Evolutionary conservation across 495 filamentous ascomycete species (phyloP).

Genomic region (Durotheca rogersii): DNA sequence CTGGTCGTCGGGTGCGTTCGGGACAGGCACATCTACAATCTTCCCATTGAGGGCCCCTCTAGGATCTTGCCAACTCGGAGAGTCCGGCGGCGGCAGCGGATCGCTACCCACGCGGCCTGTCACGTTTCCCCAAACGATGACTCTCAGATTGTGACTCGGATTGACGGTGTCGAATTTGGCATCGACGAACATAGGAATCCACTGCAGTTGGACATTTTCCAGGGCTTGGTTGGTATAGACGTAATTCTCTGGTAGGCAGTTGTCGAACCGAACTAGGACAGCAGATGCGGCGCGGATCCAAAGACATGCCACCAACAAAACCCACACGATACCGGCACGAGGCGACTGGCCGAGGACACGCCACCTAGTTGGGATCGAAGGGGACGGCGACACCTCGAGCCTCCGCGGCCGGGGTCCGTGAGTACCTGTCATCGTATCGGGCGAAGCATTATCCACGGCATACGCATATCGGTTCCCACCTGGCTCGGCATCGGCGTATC

Average conservation of each 20-base stretch:
- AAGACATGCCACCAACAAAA: conserved; percentile 30
- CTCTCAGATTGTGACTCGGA: conserved; percentile 64
- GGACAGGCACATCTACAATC: conserved; percentile 62
- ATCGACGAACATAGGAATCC: conserved; percentile 68
- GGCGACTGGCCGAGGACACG: conserved; percentile 1
- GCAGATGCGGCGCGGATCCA: conserved; percentile 46
- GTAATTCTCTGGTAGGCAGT: conserved; percentile 70
- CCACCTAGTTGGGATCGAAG: conserved; percentile 2
- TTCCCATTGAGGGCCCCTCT: conserved; percentile 66
- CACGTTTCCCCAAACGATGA: conserved; percentile 91
- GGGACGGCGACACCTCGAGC: conserved; percentile 6
- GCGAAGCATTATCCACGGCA: conserved; percentile 9
- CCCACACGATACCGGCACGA: conserved; percentile 3
- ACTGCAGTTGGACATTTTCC: conserved; percentile 63
- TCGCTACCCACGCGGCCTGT: conserved; percentile 55
- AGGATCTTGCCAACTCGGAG: conserved; percentile 55
- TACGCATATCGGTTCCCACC: conserved; percentile 23
- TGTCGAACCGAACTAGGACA: conserved; percentile 72
- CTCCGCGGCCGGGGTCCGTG: conserved; percentile 8
- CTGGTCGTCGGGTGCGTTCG: conserved; percentile 39
- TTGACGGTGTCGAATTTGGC: conserved; percentile 67
- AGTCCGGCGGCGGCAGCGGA: conserved; percentile 55
- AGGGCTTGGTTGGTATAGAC: conserved; percentile 48
- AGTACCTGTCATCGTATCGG: conserved; percentile 18
- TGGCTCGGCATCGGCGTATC: conserved; percentile 20